These are phyloP conservation scores for Curvularia lunata DNA, from an alignment of 2,329 filamentous ascomycete genomes.

Conservation along the genomic window DNA sequence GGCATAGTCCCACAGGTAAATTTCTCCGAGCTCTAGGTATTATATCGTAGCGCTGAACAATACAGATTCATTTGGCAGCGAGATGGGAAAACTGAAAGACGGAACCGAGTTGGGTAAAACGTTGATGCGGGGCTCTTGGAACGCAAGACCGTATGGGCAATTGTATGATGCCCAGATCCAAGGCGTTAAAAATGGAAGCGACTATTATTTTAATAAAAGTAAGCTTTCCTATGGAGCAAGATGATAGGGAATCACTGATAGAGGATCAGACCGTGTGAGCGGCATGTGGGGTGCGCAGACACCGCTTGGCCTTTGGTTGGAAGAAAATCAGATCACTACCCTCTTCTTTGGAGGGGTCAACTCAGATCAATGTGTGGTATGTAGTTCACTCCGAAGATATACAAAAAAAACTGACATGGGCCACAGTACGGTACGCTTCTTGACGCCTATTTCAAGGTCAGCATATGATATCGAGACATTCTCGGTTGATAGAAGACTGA, in stretches of 20 bases:
- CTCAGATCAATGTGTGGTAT: conserved; percentile 46
- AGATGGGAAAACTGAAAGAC: conserved; percentile 20
- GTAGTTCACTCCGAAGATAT: not conserved
- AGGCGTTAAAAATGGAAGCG: conserved; percentile 23
- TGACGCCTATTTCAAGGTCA: conserved; percentile 2
- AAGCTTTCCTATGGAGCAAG: not conserved
- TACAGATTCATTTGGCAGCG: conserved; percentile 20
- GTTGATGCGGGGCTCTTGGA: conserved; percentile 47
- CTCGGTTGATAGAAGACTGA: conserved; percentile 1
- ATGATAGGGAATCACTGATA: not conserved
- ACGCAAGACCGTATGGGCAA: conserved; percentile 46
- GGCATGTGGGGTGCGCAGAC: conserved; percentile 46
- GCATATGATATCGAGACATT: conserved; percentile 5
- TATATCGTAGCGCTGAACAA: not conserved
- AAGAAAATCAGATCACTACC: conserved; percentile 46
- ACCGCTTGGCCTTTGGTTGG: conserved; percentile 43
- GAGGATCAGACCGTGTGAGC: conserved; percentile 36
- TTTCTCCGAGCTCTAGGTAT: not conserved
- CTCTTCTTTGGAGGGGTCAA: conserved; percentile 49
- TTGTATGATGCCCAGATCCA: conserved; percentile 38
- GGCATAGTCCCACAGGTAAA: conserved; percentile 16
- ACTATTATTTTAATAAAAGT: conserved; percentile 39
- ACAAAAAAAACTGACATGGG: not conserved
- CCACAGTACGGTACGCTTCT: not conserved
- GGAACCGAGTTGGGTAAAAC: conserved; percentile 36